Evolutionary conservation across 345 rosid species (phyloP).

Genomic region (Microcos paniculata): DNA sequence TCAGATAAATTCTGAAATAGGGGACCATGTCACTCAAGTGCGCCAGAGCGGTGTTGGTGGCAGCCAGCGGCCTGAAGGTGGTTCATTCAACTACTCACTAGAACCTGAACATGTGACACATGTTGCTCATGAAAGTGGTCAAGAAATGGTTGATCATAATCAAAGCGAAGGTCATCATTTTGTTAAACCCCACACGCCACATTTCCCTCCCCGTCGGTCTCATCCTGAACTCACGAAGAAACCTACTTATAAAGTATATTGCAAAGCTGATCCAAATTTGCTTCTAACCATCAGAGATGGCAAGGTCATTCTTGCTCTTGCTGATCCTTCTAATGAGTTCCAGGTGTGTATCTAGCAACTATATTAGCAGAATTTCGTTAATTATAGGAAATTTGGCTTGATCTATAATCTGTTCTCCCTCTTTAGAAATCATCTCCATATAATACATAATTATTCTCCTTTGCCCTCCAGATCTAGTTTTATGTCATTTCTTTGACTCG

Average conservation of each 20-base stretch:
- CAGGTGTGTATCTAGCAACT: constrained; percentile 40
- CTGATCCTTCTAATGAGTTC: constrained; percentile 53
- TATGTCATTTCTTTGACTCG: background rate
- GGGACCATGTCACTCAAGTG: constrained; percentile 37
- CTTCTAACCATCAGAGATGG: constrained; percentile 58
- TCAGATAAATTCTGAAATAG: too few relatives aligned
- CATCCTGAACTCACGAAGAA: constrained; percentile 48
- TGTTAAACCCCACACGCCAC: constrained; percentile 35
- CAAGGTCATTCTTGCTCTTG: constrained; percentile 58
- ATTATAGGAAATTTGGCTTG: background rate
- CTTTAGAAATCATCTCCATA: background rate
- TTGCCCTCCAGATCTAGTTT: too few relatives aligned
- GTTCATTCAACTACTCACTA: too few relatives aligned
- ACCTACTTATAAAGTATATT: constrained; percentile 52
- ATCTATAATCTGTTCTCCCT: background rate
- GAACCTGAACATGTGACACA: constrained; percentile 22
- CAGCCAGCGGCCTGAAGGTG: background rate
- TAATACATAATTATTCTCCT: too few relatives aligned
- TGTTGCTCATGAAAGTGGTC: constrained; percentile 36
- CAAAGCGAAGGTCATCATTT: constrained; percentile 34
- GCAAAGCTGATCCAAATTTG: constrained; percentile 60
- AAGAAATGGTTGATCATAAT: constrained; percentile 16
- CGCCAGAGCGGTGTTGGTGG: constrained; percentile 23
- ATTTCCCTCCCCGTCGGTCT: constrained; percentile 32
- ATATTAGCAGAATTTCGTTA: background rate